Base-by-base conservation (phyloP, 352 stramenopile species). In the Pythium apleroticum region DNA sequence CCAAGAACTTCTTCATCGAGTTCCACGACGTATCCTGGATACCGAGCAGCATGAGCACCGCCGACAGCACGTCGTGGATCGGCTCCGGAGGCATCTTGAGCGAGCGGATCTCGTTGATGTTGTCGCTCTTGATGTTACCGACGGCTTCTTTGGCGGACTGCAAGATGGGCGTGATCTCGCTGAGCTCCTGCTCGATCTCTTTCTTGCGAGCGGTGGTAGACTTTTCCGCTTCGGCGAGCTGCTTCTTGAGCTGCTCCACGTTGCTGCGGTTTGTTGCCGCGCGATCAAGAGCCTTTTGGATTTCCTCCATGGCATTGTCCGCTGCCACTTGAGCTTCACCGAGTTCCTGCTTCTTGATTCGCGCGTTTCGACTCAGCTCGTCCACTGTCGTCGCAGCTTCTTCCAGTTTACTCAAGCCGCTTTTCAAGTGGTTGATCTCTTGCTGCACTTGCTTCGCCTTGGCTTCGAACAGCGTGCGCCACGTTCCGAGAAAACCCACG, bases 1-100 rank as follows among this genome's bases (percentile, higher is more conserved):
- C 91, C 1, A 99, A 67, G 63, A 99, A 99, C 66, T 97, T 97
- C 66, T 98, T 98, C 94, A 99, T 99, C 14, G 86, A 97, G 60
- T 97, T 93, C 96, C 96, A 99, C 1, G 90, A 97, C 17, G 92
- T 97, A 65, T 99, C 96, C 27, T 97, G 84, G 49, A 98, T 98
- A 12, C 96, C 96, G 3, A 99, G 73, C 10, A 99, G 71, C 91
- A 98, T 98, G 1, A 99, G 77, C 20, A 99, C 95, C 0, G 94
- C 96, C 24, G 84, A 95, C 24, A 99, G 76, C 25, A 98, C 95
- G 57, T 98, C 95, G 30, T 95, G 88, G 65, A 99, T 98, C 0
- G 96, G 88, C 67, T 98, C 90, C 0, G 96, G 96, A 0, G 96
- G 96, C 79, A 97, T 98, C 62, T 98, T 98, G 12, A 99, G 78